phyloP scores from a whole-genome alignment of 805 yeast species.

The Hanseniaspora guilliermondii region DNA sequence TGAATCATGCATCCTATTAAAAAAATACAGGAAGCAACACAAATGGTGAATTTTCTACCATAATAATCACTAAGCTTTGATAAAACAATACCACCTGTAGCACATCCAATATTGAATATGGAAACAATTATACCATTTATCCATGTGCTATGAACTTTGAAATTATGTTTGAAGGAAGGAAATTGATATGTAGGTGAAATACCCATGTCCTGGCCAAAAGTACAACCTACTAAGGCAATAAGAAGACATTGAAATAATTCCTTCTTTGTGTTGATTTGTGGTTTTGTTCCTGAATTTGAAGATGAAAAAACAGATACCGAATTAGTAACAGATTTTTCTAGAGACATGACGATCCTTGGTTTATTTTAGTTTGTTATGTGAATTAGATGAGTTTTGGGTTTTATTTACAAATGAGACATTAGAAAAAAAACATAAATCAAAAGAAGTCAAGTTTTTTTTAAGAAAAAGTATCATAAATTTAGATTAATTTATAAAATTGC shows the following conservation, averaged over 20 bases:
- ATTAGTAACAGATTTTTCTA: background rate
- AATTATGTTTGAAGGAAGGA: conserved; percentile 32
- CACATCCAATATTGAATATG: conserved; percentile 57
- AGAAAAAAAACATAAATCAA: too few species aligned
- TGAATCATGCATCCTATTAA: conserved; percentile 49
- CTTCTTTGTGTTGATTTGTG: background rate
- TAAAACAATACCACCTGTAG: conserved; percentile 51
- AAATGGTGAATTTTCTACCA: conserved; percentile 51
- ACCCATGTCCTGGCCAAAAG: conserved; percentile 68
- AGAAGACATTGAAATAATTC: conserved; percentile 35
- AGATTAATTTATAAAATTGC: too few species aligned
- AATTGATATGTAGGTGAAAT: conserved; percentile 48
- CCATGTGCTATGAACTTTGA: conserved; percentile 36
- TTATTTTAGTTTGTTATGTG: background rate
- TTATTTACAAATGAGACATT: too few species aligned
- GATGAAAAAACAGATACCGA: background rate
- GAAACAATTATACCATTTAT: conserved; percentile 42
- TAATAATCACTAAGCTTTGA: conserved; percentile 46
- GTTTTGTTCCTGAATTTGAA: background rate
- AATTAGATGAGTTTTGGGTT: too few species aligned
- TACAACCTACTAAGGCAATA: conserved; percentile 59
- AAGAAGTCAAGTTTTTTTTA: too few species aligned
- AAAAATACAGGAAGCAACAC: conserved; percentile 42
- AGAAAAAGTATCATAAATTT: too few species aligned
- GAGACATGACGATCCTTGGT: background rate